Base-by-base conservation (phyloP, 345 rosid species). In the Salix suchowensis region DNA sequence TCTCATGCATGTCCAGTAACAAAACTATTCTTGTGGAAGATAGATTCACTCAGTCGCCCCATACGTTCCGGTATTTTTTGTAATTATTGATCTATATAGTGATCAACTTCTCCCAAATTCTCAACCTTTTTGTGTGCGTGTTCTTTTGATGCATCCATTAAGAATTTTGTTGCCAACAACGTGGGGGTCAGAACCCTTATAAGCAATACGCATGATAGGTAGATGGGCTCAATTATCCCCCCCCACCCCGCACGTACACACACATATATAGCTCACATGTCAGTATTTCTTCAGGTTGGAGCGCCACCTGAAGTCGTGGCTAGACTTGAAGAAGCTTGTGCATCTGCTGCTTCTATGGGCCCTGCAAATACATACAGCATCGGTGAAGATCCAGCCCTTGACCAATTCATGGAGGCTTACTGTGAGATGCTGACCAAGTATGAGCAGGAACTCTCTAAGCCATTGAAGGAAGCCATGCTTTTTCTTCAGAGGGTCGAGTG, bases 361-460 rank as follows among this genome's bases (percentile, higher is more conserved):
- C 65, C 84, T 10, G 68, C 79, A 18, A 73, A 76, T 37, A 52
- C 80, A 36, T 80, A 86, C 14, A 76, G 87, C 64, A 24, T 91
- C 18, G 98, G 98, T 28, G 96, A 94, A 85, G 98, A 96, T 84
- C 98, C 99, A 55, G 95, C 90, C 5, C 92, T 96, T 64, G 99
- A 96, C 77, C 98, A 94, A 81, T 94, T 96, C 91, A 96, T 96
- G 99, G 98, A 96, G 79, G 99, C 99, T 48, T 96, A 96, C 78
- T 96, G 97, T 72, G 98, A 96, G 93, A 94, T 96, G 99, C 86
- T 96, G 55, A 88, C 82, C 23, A 94, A 96, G 84, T 96, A 96
- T 30, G 98, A 96, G 84, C 94, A 92, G 83, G 99, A 94, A 52
- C 94, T 96, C 76, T 88, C 97, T 3, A 94, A 92, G 80, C 99